A percentile compares a stretch with the other conserved stretches of the same genome.
Conservation (phyloP, 2,329 filamentous ascomycete genomes). For the Paramyrothecium sp. region DNA sequence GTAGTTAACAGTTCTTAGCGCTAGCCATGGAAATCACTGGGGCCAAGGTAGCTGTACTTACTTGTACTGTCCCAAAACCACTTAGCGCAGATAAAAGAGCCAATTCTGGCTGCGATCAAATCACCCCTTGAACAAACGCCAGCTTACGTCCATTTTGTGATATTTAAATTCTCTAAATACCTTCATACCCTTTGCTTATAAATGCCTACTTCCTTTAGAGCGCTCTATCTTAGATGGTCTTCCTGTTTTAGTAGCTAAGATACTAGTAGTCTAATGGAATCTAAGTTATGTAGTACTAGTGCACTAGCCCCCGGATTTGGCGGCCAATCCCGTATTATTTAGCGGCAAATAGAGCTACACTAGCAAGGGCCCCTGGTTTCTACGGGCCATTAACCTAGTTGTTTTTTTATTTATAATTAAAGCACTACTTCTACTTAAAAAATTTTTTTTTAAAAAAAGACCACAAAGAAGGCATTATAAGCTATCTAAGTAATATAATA, state of each 20-base stretch:
- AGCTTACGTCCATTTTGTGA: background rate
- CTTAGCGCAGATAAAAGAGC: background rate
- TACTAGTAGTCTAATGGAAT: background rate
- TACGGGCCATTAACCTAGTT: slow-evolving; percentile 2
- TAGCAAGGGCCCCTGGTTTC: background rate
- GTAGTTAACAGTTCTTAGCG: background rate
- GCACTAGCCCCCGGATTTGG: background rate
- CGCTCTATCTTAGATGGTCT: background rate
- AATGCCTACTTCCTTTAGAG: background rate
- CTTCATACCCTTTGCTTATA: slow-evolving; percentile 1
- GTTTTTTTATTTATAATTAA: slow-evolving; percentile 3
- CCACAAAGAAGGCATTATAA: slow-evolving; percentile 2
- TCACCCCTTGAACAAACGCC: background rate
- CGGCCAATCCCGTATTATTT: background rate
- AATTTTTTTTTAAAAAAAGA: background rate
- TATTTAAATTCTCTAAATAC: background rate
- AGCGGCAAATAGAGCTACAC: background rate
- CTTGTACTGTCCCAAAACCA: background rate
- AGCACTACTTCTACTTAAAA: background rate
- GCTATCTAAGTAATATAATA: background rate
- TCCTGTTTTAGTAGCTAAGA: background rate
- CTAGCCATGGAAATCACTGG: background rate
- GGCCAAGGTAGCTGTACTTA: background rate
- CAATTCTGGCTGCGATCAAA: background rate
- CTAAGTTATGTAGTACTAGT: background rate